A percentile compares a stretch with the other conserved stretches of the same genome.
Conservation (phyloP, 768 basidiomycete genomes). For the Artomyces pyxidatus region DNA sequence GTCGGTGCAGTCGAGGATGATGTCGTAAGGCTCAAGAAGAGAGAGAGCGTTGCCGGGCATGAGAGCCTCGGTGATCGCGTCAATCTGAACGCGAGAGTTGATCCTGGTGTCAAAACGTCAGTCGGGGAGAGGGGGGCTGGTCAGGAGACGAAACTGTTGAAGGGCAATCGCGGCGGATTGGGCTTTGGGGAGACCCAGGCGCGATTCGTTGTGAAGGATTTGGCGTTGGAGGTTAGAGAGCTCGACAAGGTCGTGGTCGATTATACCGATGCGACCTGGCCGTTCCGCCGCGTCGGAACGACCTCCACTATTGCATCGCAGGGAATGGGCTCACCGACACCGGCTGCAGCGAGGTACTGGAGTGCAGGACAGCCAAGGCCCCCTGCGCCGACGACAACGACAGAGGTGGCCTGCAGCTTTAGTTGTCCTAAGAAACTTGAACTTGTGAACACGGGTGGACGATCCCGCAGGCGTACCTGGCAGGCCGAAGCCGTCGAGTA, state of each 20-base stretch:
- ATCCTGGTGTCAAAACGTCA: constrained; percentile 38
- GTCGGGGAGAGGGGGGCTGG: constrained; percentile 6
- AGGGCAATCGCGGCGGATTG: constrained; percentile 71
- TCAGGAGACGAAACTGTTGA: constrained; percentile 39
- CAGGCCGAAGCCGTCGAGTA: constrained; percentile 81
- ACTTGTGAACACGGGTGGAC: not conserved
- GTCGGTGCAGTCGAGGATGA: constrained; percentile 92
- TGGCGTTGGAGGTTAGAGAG: constrained; percentile 89
- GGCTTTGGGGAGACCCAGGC: constrained; percentile 73
- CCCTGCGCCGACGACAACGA: constrained; percentile 89
- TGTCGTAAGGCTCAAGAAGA: constrained; percentile 54
- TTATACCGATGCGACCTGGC: constrained; percentile 78
- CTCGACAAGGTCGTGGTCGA: constrained; percentile 86
- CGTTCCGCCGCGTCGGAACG: too few species aligned
- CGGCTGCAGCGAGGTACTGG: constrained; percentile 89
- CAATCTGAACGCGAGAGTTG: constrained; percentile 61
- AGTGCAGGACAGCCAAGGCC: constrained; percentile 94
- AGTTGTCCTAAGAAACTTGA: constrained; percentile 56
- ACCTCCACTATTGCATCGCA: not conserved
- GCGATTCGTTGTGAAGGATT: constrained; percentile 70
- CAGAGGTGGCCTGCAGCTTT: constrained; percentile 64
- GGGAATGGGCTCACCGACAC: constrained; percentile 57
- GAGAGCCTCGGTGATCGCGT: constrained; percentile 47
- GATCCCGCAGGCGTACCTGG: constrained; percentile 41
- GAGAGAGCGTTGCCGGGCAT: constrained; percentile 53